These are phyloP conservation scores for Penicillium samsonianum DNA, from an alignment of 495 filamentous ascomycete genomes.

Conservation along the genomic window DNA sequence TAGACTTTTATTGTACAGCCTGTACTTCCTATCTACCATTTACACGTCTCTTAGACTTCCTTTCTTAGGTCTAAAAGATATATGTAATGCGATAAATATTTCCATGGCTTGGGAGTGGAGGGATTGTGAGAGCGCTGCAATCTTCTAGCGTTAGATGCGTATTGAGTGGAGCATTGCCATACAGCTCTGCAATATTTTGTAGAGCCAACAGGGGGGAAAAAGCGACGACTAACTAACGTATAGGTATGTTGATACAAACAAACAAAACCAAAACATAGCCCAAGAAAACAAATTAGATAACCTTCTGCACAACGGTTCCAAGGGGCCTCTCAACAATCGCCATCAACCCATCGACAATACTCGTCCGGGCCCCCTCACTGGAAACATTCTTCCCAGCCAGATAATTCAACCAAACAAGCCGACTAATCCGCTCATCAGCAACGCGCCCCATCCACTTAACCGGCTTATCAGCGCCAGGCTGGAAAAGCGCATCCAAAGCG, in stretches of 20 bases:
- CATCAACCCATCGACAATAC: slow-evolving; percentile 84
- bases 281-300: slow-evolving; percentile 41
- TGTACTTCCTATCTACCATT: neutral
- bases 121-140: neutral
- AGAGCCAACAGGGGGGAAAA: neutral
- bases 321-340: slow-evolving; percentile 85
- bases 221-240: slow-evolving; percentile 6
- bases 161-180: slow-evolving; percentile 15
- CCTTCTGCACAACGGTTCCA: slow-evolving; percentile 78
- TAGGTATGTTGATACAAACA: slow-evolving; percentile 7
- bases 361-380: slow-evolving; percentile 77
- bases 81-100: neutral
- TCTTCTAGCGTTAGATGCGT: neutral
- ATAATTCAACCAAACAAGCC: slow-evolving; percentile 87
- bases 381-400: slow-evolving; percentile 84
- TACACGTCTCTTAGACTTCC: neutral
- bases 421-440: slow-evolving; percentile 73
- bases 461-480: slow-evolving; percentile 47
- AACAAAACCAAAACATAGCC: slow-evolving; percentile 4
- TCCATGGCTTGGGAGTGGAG: neutral
- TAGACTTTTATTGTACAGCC: slow-evolving; percentile 6
- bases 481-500: slow-evolving; percentile 65
- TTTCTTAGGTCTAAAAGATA: neutral
- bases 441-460: slow-evolving; percentile 64
- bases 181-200: neutral